phyloP scores from a whole-genome alignment of 257 asterid species.

The Capsicum baccatum region DNA sequence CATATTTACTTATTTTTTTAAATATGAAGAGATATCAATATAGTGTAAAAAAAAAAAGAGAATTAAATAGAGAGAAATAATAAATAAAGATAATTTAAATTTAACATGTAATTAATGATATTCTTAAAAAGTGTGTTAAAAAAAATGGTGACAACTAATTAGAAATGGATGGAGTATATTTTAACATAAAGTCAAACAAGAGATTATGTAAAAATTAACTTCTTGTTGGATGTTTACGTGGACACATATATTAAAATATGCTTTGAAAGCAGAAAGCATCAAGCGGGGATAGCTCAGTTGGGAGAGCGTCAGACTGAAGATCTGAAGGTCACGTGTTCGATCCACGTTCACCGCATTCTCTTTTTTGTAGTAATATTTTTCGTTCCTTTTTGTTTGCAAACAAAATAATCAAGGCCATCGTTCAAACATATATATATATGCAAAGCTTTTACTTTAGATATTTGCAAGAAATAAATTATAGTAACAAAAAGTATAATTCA shows the following conservation, averaged over 20 bases:
- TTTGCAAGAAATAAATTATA: no score
- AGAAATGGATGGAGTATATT: background rate
- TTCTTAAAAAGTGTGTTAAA: no score
- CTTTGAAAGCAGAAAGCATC: rapidly evolving
- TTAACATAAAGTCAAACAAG: background rate
- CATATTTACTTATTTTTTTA: no score
- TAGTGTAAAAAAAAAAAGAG: no score
- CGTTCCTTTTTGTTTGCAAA: background rate
- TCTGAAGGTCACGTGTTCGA: conserved; percentile 18
- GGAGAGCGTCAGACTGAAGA: conserved; percentile 78
- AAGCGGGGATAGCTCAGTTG: conserved; percentile 94
- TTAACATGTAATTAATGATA: no score
- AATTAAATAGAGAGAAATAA: no score
- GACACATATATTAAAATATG: background rate
- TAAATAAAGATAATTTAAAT: no score
- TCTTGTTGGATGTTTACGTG: background rate
- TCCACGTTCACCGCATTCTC: background rate
- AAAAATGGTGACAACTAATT: no score
- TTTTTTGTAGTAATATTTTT: no score
- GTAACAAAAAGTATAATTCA: background rate
- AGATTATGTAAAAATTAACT: background rate
- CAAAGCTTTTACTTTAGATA: background rate
- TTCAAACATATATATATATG: background rate
- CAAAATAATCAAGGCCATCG: background rate
- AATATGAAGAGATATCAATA: no score